Evolutionary conservation across 257 asterid species (phyloP).

Genomic region (Przewalskia tangutica): DNA sequence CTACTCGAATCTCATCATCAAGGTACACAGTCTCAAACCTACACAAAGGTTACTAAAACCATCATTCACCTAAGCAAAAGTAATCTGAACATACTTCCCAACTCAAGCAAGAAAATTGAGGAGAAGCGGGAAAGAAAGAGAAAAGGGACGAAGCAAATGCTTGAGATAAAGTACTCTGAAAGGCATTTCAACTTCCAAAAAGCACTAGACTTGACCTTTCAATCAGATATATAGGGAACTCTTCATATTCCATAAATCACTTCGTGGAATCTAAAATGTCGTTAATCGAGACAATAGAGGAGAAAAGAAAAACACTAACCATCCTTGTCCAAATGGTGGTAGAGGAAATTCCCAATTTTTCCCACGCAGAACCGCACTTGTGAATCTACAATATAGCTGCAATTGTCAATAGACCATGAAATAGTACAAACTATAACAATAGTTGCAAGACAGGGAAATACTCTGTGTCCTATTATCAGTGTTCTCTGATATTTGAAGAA

Average conservation of each 20-base stretch:
- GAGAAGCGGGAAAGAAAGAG: background rate
- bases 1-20: slow-evolving; percentile 87
- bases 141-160: background rate
- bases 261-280: background rate
- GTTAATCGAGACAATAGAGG: background rate
- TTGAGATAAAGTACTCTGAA: background rate
- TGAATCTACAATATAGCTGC: slow-evolving; percentile 41
- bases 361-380: slow-evolving; percentile 83
- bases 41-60: background rate
- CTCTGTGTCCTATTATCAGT: background rate
- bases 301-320: slow-evolving; percentile 36
- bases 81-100: background rate
- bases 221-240: background rate
- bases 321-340: slow-evolving; percentile 95
- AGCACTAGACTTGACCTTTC: background rate
- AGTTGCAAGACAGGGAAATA: background rate
- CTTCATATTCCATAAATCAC: background rate
- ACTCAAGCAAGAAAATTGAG: background rate
- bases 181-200: background rate
- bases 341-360: slow-evolving; percentile 81
- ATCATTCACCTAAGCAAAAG: background rate
- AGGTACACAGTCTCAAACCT: slow-evolving; percentile 39
- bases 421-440: background rate
- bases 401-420: background rate
- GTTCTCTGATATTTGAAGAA: background rate